Percentiles rank a stretch among this genome's conserved stretches.
phyloP scores from a whole-genome alignment of 192 early-diverging fungal species.

The Coemansia sp. region DNA sequence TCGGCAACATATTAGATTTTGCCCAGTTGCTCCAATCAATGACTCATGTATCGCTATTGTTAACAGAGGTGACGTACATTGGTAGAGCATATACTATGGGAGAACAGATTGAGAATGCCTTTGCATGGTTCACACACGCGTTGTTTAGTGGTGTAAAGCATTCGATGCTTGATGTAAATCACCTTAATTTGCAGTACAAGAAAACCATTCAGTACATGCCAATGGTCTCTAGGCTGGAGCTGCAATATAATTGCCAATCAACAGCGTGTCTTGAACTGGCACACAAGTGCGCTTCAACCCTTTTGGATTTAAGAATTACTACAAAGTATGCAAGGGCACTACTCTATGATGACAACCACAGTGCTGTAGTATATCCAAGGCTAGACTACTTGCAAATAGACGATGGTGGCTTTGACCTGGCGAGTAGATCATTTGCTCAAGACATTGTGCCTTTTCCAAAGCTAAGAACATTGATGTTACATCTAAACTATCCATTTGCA shows the following conservation, averaged over 20 bases:
- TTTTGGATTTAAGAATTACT: not conserved
- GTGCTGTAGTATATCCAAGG: not conserved
- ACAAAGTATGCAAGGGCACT: not conserved
- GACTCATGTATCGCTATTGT: not conserved
- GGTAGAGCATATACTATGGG: not conserved
- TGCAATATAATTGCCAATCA: not conserved
- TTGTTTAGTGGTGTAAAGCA: not conserved
- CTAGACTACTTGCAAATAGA: not conserved
- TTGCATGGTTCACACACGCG: not conserved
- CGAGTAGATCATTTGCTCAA: not conserved
- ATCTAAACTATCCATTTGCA: not conserved
- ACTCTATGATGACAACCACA: not conserved
- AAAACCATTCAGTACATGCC: not conserved
- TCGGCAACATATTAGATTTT: not conserved
- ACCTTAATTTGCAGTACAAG: not conserved
- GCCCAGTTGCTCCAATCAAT: not conserved
- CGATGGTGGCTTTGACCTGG: not conserved
- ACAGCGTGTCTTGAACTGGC: not conserved
- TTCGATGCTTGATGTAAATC: not conserved
- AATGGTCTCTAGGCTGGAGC: not conserved
- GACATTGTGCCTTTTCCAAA: constrained; percentile 4
- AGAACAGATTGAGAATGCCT: not conserved
- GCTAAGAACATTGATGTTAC: not conserved
- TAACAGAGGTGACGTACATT: not conserved
- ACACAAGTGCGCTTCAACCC: not conserved